These are phyloP conservation scores for Trifolium fragiferum DNA, from an alignment of 306 rosid genomes.

Conservation along the genomic window DNA sequence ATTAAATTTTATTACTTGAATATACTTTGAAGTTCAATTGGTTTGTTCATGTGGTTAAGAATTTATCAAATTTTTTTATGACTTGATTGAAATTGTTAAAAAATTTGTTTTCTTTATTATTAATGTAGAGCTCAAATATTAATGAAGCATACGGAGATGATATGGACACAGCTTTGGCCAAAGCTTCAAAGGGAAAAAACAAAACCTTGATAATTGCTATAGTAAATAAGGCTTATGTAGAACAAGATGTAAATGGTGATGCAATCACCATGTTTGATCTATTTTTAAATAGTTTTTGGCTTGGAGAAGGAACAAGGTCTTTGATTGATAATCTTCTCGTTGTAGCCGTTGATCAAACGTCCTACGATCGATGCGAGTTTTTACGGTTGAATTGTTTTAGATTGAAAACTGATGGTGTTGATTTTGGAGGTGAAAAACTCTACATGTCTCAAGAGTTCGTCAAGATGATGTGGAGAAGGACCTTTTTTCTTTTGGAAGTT, in stretches of 20 bases:
- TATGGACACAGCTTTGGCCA: constrained; percentile 52
- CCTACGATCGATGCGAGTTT: constrained; percentile 68
- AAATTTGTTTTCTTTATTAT: not conserved
- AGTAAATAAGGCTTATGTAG: constrained; percentile 71
- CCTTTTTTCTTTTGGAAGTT: constrained; percentile 58
- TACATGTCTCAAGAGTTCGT: constrained; percentile 77
- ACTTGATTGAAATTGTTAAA: not conserved
- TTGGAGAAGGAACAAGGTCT: constrained; percentile 62
- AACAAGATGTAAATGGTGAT: constrained; percentile 50
- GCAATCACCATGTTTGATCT: constrained; percentile 76
- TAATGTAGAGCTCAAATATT: constrained; percentile 14
- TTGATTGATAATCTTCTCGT: constrained; percentile 60
- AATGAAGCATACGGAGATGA: constrained; percentile 38
- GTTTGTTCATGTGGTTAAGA: not conserved
- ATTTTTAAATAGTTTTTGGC: constrained; percentile 73
- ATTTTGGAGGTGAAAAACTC: constrained; percentile 63
- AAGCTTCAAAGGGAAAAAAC: constrained; percentile 66
- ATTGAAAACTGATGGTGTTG: constrained; percentile 61
- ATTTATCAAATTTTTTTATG: not conserved
- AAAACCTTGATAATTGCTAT: constrained; percentile 67
- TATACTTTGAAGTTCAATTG: not conserved
- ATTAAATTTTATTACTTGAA: not conserved
- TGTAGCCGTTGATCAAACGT: constrained; percentile 68
- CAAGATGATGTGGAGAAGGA: constrained; percentile 86
- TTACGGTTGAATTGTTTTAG: constrained; percentile 58